Percentiles rank a stretch among this genome's conserved stretches.
These are phyloP conservation scores for Elongisporangium anandrum DNA, from an alignment of 352 stramenopile species.

Conservation along the genomic window DNA sequence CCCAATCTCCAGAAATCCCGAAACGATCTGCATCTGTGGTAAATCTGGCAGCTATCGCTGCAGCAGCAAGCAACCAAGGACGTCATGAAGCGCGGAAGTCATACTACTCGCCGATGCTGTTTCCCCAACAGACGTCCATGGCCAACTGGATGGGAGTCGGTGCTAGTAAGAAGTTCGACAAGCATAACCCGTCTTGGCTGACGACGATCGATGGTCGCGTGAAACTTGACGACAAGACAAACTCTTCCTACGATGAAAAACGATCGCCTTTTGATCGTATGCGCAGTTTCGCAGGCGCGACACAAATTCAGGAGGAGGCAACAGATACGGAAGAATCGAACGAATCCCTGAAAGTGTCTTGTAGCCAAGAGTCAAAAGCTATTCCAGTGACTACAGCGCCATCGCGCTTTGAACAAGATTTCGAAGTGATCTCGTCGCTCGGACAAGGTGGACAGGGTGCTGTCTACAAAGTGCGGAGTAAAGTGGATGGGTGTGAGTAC, in stretches of 20 bases:
- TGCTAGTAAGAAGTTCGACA: not conserved
- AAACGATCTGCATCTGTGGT: conserved; percentile 5
- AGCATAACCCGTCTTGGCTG: not conserved
- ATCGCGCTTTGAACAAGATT: conserved; percentile 70
- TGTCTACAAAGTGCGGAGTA: conserved; percentile 74
- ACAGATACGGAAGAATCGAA: not conserved
- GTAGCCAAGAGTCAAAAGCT: not conserved
- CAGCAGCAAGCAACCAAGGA: not conserved
- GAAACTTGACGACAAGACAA: not conserved
- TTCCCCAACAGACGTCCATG: not conserved
- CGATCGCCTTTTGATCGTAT: not conserved
- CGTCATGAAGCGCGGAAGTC: not conserved
- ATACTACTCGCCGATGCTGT: not conserved
- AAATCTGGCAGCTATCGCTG: not conserved
- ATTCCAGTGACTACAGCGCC: not conserved
- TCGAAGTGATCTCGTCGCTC: conserved; percentile 57
- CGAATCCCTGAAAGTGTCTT: not conserved
- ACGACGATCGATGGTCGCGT: not conserved
- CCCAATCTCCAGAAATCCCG: not conserved
- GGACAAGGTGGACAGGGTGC: conserved; percentile 69
- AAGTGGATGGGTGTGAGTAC: conserved; percentile 66
- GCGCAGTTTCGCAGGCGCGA: not conserved
- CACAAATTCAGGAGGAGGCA: not conserved
- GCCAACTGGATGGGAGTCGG: not conserved
- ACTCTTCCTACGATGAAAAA: not conserved